Conservation (phyloP, 805 yeast genomes). For the Lipomyces yamadae region DNA sequence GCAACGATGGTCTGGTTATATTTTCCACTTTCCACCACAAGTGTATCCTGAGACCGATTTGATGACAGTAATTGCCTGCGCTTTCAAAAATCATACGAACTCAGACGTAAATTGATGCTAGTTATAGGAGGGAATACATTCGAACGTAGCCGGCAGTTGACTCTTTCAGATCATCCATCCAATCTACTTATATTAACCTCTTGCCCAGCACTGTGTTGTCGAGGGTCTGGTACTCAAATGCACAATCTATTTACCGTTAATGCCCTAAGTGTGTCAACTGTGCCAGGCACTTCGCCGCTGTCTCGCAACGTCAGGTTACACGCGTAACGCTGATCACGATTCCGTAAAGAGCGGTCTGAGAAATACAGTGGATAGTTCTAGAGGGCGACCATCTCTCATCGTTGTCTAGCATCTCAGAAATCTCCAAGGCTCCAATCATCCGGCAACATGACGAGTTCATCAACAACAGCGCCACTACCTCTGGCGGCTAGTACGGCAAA, state of each 20-base stretch:
- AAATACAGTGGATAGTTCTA: background rate
- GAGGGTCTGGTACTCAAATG: background rate
- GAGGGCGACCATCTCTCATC: constrained; percentile 3
- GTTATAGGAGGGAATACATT: too few relatives aligned
- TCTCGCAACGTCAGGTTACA: background rate
- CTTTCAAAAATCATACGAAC: too few relatives aligned
- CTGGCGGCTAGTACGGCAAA: constrained; percentile 7
- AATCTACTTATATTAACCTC: too few relatives aligned
- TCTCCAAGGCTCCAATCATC: background rate
- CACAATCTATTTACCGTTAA: background rate
- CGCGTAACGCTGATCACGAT: constrained; percentile 1
- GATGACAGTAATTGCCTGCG: too few relatives aligned
- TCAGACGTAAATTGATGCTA: too few relatives aligned
- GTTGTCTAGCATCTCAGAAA: background rate
- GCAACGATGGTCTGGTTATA: too few relatives aligned
- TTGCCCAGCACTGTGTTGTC: too few relatives aligned
- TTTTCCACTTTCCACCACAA: too few relatives aligned
- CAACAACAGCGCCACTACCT: constrained; percentile 9
- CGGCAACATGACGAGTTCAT: constrained; percentile 15
- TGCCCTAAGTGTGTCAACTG: background rate
- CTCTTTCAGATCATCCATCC: too few relatives aligned
- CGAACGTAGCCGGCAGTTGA: too few relatives aligned
- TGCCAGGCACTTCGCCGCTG: background rate
- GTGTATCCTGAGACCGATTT: too few relatives aligned
- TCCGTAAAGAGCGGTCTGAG: constrained; percentile 4